Evolutionary conservation across 2,329 filamentous ascomycete genomes (phyloP).

Genomic region (Alternaria angustiovoidea): DNA sequence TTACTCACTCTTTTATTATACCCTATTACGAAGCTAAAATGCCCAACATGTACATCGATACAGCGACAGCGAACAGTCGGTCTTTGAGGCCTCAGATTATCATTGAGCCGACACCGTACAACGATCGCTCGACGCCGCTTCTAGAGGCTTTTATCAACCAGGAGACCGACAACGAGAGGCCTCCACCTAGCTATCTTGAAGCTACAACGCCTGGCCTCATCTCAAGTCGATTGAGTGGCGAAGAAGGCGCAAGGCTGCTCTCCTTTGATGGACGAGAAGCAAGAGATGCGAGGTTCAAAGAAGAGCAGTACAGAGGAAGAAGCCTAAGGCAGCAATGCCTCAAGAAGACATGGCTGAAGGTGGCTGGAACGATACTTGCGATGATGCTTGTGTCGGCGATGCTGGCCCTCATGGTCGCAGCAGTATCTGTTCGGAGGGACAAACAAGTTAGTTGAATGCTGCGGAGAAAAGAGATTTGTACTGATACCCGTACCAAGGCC

Average conservation of each 20-base stretch:
- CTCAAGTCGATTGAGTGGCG: slow-evolving; percentile 35
- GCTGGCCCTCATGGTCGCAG: slow-evolving; percentile 31
- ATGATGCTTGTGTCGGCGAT: slow-evolving; percentile 36
- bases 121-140: slow-evolving; percentile 33
- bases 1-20: neutral
- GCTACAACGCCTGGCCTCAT: slow-evolving; percentile 47
- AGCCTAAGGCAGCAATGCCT: slow-evolving; percentile 32
- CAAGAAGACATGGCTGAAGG: slow-evolving; percentile 32
- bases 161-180: slow-evolving; percentile 16
- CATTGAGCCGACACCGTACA: slow-evolving; percentile 26
- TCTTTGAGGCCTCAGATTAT: slow-evolving; percentile 30
- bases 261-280: slow-evolving; percentile 28
- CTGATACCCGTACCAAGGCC: slow-evolving; percentile 16
- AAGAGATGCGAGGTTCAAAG: slow-evolving; percentile 31
- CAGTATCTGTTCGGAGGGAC: slow-evolving; percentile 24
- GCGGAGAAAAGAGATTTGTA: neutral
- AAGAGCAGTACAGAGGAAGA: slow-evolving; percentile 30
- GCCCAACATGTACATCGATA: slow-evolving; percentile 44
- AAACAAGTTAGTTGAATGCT: slow-evolving; percentile 26
- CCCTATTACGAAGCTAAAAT: neutral
- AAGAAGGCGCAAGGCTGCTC: slow-evolving; percentile 42
- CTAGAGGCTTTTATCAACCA: slow-evolving; percentile 37
- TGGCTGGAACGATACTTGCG: slow-evolving; percentile 27
- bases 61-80: slow-evolving; percentile 39
- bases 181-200: slow-evolving; percentile 44